A percentile compares a stretch with the other conserved stretches of the same genome.
Conservation (phyloP, 441 rosid species). For the Populus hybrid region DNA sequence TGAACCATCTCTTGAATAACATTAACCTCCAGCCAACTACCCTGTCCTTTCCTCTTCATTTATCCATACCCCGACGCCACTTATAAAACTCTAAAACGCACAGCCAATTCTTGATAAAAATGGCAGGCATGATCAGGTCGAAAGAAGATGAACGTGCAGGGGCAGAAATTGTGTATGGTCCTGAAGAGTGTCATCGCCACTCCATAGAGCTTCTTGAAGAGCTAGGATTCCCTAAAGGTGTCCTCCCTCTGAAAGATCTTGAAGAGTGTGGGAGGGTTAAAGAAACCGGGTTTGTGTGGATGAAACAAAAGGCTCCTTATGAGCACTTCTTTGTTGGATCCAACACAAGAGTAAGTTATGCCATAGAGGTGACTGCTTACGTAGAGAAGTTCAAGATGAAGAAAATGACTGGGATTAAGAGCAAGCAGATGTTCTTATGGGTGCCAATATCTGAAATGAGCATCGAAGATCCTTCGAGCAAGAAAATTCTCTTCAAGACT, state of each 20-base stretch:
- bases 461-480: constrained; percentile 46
- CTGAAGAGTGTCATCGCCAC: constrained; percentile 57
- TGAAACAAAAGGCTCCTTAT: constrained; percentile 71
- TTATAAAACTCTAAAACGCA: neutral
- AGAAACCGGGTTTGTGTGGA: constrained; percentile 92
- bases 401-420: constrained; percentile 88
- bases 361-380: constrained; percentile 68
- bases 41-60: neutral
- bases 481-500: constrained; percentile 68
- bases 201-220: constrained; percentile 75
- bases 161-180: constrained; percentile 69
- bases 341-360: constrained; percentile 62
- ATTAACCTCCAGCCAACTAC: constrained; percentile 14
- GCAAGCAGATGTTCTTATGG: constrained; percentile 84
- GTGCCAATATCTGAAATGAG: constrained; percentile 85
- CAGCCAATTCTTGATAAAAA: constrained; percentile 8
- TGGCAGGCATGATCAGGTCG: constrained; percentile 31
- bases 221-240: constrained; percentile 90
- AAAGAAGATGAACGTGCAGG: constrained; percentile 46
- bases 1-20: constrained; percentile 9
- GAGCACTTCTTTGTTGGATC: constrained; percentile 74
- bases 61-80: neutral
- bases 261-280: constrained; percentile 89
- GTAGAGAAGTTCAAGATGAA: constrained; percentile 82
- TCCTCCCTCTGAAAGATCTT: constrained; percentile 72